A percentile compares a stretch with the other conserved stretches of the same genome.
Evolutionary conservation across 495 filamentous ascomycete genomes (phyloP).

Genomic region (Tuber microsphaerosporum): DNA sequence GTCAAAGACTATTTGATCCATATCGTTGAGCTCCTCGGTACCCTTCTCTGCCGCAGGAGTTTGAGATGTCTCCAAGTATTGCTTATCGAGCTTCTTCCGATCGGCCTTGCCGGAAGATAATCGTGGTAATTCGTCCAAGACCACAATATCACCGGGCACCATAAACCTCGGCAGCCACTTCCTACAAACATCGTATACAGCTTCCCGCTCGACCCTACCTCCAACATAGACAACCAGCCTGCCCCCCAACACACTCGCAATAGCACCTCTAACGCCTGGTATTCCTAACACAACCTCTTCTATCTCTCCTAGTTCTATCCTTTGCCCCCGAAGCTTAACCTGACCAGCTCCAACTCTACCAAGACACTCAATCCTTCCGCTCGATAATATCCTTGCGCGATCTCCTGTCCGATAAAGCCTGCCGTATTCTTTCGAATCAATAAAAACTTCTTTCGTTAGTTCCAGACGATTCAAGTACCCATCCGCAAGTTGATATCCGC

Average conservation of each 20-base stretch:
- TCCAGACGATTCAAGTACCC: constrained; percentile 79
- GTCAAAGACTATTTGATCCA: constrained; percentile 48
- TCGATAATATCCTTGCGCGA: constrained; percentile 59
- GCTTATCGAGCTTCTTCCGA: constrained; percentile 54
- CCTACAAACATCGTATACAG: constrained; percentile 54
- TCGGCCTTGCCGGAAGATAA: constrained; percentile 75
- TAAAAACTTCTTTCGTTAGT: constrained; percentile 64
- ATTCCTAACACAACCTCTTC: constrained; percentile 60
- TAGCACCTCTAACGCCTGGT: constrained; percentile 49
- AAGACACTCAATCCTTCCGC: constrained; percentile 70
- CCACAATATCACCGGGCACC: constrained; percentile 63
- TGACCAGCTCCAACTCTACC: constrained; percentile 73
- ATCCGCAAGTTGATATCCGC: constrained; percentile 68
- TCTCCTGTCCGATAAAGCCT: constrained; percentile 80
- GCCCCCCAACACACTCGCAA: constrained; percentile 55
- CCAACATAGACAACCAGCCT: constrained; percentile 64
- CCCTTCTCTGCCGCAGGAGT: constrained; percentile 28
- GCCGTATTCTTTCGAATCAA: constrained; percentile 45
- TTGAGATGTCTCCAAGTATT: constrained; percentile 46
- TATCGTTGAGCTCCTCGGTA: constrained; percentile 41
- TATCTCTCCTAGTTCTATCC: constrained; percentile 76
- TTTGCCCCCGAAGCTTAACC: constrained; percentile 73
- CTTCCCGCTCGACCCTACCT: constrained; percentile 41
- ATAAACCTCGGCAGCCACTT: constrained; percentile 71
- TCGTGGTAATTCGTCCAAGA: constrained; percentile 57